These are phyloP conservation scores for Arthrocladium fulminans DNA, from an alignment of 2,329 filamentous ascomycete genomes.

Conservation along the genomic window DNA sequence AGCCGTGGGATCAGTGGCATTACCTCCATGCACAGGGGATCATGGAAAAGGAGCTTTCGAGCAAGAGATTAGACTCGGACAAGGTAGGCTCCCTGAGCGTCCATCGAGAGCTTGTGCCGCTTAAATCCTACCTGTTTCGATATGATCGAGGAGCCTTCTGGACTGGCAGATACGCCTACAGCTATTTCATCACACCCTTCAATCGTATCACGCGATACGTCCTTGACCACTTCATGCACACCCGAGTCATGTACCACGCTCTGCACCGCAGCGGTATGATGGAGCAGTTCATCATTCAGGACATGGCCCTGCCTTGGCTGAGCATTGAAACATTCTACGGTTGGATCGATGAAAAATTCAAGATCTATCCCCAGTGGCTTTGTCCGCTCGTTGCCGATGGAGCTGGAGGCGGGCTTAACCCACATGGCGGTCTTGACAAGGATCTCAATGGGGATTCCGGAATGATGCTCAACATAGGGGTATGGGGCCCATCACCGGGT, in stretches of 20 bases:
- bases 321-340: conserved; percentile 45
- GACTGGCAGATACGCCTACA: conserved; percentile 52
- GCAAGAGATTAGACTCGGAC: not conserved
- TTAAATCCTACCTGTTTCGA: conserved; percentile 33
- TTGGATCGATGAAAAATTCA: conserved; percentile 39
- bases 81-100: not conserved
- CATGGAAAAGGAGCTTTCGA: conserved; percentile 3
- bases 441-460: conserved; percentile 4
- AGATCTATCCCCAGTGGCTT: conserved; percentile 51
- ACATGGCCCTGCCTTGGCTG: conserved; percentile 50
- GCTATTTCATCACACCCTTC: conserved; percentile 54
- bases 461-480: conserved; percentile 48
- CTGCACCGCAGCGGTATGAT: conserved; percentile 51
- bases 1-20: conserved; percentile 41
- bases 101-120: conserved; percentile 24
- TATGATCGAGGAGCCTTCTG: conserved; percentile 59
- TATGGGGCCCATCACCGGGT: conserved; percentile 69
- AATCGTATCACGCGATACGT: conserved; percentile 50
- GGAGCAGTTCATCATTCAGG: conserved; percentile 53
- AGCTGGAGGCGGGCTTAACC: not conserved
- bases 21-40: conserved; percentile 34
- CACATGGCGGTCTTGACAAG: not conserved
- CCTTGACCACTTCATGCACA: conserved; percentile 54
- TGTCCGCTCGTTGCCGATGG: conserved; percentile 38
- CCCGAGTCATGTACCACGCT: conserved; percentile 53